phyloP scores from a whole-genome alignment of 2,329 filamentous ascomycete species.

The Didymella lethalis region DNA sequence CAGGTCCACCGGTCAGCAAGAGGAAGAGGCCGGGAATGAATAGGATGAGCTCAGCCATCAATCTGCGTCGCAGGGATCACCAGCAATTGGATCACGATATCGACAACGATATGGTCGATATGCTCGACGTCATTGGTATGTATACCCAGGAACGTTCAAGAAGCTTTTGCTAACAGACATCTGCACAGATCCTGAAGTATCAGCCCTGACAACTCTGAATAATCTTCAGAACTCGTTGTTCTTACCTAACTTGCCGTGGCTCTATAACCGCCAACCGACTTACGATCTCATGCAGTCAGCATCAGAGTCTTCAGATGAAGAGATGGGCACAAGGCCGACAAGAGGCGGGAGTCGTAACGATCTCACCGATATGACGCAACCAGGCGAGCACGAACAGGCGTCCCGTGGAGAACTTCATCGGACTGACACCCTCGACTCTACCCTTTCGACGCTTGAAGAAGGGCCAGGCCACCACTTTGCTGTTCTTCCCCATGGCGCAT shows the following conservation, averaged over 20 bases:
- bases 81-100: conserved; percentile 56
- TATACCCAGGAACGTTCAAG: conserved; percentile 16
- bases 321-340: conserved; percentile 26
- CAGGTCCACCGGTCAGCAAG: conserved; percentile 28
- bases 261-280: conserved; percentile 78
- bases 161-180: conserved; percentile 29
- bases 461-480: conserved; percentile 72
- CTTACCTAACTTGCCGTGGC: conserved; percentile 76
- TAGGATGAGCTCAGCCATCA: conserved; percentile 38
- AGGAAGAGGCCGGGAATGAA: conserved; percentile 28
- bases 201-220: conserved; percentile 81
- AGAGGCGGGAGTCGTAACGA: conserved; percentile 21
- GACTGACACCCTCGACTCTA: conserved; percentile 45
- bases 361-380: conserved; percentile 30
- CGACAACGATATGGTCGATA: conserved; percentile 67
- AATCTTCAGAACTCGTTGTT: conserved; percentile 95
- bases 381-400: conserved; percentile 27
- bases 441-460: conserved; percentile 45
- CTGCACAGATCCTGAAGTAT: conserved; percentile 77
- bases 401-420: conserved; percentile 24
- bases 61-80: conserved; percentile 35
- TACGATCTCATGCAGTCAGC: conserved; percentile 71
- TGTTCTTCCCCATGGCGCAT: conserved; percentile 76
- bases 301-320: conserved; percentile 43
- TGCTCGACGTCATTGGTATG: conserved; percentile 74